A percentile compares a stretch with the other conserved stretches of the same genome.
These are phyloP conservation scores for Sphaerulina vaccinii DNA, from an alignment of 2,329 filamentous ascomycete genomes.

Conservation along the genomic window DNA sequence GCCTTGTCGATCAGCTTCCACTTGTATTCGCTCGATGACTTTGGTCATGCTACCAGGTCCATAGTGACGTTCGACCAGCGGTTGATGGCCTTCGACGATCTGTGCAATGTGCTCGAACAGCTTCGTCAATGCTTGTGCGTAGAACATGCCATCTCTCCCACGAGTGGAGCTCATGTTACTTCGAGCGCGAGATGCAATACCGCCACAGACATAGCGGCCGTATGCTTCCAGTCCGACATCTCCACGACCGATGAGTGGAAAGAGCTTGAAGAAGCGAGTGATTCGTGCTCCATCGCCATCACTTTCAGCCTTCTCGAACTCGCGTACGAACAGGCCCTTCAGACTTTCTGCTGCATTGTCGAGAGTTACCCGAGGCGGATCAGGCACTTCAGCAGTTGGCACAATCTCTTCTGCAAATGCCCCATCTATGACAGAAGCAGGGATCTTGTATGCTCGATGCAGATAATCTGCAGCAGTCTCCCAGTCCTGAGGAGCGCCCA, in stretches of 20 bases:
- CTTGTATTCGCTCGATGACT: slow-evolving; percentile 88
- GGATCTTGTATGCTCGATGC: slow-evolving; percentile 76
- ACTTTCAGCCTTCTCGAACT: slow-evolving; percentile 88
- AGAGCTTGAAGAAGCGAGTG: slow-evolving; percentile 96
- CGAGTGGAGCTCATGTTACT: slow-evolving; percentile 69
- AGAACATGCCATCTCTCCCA: slow-evolving; percentile 79
- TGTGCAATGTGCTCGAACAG: slow-evolving; percentile 97
- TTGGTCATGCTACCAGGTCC: slow-evolving; percentile 88
- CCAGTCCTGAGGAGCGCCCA: slow-evolving; percentile 98
- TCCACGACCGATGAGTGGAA: slow-evolving; percentile 85
- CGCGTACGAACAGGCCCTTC: slow-evolving; percentile 84
- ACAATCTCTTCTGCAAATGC: slow-evolving; percentile 90
- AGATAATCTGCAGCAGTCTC: slow-evolving; percentile 92
- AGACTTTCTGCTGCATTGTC: slow-evolving; percentile 84
- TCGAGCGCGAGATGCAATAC: slow-evolving; percentile 81
- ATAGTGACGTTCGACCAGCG: slow-evolving; percentile 90
- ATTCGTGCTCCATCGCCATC: slow-evolving; percentile 87
- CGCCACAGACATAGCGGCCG: slow-evolving; percentile 91
- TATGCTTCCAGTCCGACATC: slow-evolving; percentile 93
- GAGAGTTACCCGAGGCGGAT: slow-evolving; percentile 82
- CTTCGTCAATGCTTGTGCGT: slow-evolving; percentile 83
- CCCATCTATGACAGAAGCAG: slow-evolving; percentile 74
- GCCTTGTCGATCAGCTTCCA: slow-evolving; percentile 93
- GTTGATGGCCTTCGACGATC: slow-evolving; percentile 89
- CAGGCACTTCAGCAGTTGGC: slow-evolving; percentile 91